Evolutionary conservation across 192 early-diverging fungal species (phyloP).

Genomic region (Entomortierella lignicola): DNA sequence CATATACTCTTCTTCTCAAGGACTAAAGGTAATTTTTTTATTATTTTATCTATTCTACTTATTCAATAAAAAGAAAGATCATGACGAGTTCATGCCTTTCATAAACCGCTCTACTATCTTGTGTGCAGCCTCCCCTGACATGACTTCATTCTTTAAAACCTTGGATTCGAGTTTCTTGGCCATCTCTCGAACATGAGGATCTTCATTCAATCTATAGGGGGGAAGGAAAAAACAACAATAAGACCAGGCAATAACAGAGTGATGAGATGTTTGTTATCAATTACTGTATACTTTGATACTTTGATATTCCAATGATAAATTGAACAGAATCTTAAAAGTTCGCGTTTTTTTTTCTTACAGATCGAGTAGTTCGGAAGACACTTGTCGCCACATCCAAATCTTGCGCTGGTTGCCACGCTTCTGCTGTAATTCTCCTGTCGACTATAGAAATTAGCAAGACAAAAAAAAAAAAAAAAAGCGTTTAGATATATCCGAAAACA

Average conservation of each 20-base stretch:
- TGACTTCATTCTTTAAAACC: conserved; percentile 60
- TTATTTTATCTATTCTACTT: too few relatives aligned
- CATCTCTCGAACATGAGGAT: conserved; percentile 49
- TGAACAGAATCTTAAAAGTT: too few relatives aligned
- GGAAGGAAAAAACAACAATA: not conserved
- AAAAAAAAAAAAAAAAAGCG: too few relatives aligned
- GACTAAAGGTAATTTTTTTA: too few relatives aligned
- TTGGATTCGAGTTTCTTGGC: conserved; percentile 55
- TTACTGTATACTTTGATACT: too few relatives aligned
- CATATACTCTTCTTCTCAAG: too few relatives aligned
- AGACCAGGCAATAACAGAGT: too few relatives aligned
- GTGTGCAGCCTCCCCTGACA: conserved; percentile 63
- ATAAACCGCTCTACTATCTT: conserved; percentile 63
- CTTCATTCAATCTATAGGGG: conserved; percentile 50
- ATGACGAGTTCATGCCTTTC: conserved; percentile 23
- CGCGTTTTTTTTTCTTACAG: too few relatives aligned
- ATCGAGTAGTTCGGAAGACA: conserved; percentile 71
- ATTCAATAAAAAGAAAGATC: too few relatives aligned
- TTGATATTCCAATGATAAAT: too few relatives aligned
- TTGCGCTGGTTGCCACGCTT: conserved; percentile 70
- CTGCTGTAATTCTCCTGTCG: conserved; percentile 37
- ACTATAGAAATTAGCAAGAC: conserved; percentile 20
- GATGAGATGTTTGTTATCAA: not conserved
- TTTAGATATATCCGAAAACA: too few relatives aligned
- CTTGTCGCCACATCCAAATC: conserved; percentile 79